Conservation (phyloP, 306 rosid species). For the Citrullus colocynthis region DNA sequence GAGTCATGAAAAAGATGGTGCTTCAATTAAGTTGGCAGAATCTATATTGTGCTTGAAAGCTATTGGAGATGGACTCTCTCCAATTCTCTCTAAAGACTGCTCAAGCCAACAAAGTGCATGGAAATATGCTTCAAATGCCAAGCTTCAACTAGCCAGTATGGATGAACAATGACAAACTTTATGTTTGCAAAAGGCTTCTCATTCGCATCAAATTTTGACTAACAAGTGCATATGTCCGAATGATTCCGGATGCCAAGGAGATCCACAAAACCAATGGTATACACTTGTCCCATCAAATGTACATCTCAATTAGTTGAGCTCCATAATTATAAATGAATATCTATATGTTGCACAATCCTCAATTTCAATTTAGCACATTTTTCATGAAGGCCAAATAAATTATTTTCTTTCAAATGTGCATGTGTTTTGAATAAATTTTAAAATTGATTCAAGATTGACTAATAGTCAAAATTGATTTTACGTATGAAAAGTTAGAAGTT, state of each 20-base stretch:
- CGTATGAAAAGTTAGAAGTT: no score
- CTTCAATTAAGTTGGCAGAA: constrained; percentile 15
- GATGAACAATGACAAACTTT: background rate
- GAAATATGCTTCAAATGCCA: constrained; percentile 13
- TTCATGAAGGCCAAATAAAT: no score
- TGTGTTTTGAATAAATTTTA: no score
- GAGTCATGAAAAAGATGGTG: constrained; percentile 18
- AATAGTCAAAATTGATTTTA: no score
- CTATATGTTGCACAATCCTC: no score
- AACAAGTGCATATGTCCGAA: constrained; percentile 22
- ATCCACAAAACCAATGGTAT: background rate
- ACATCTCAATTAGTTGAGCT: background rate
- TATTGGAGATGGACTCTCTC: constrained; percentile 19
- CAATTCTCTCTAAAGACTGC: constrained; percentile 18
- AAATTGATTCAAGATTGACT: no score
- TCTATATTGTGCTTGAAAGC: constrained; percentile 18
- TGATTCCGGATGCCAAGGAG: background rate
- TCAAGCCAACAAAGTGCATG: constrained; percentile 19
- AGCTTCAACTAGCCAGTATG: constrained; percentile 25
- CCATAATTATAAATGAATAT: no score
- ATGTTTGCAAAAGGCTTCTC: constrained; percentile 21
- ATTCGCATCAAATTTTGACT: constrained; percentile 19
- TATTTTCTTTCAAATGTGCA: no score
- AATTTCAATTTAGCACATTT: no score
- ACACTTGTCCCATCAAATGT: background rate